A percentile compares a stretch with the other conserved stretches of the same genome.
Evolutionary conservation across 176 grass and related monocot species (phyloP).

Genomic region (Melocanna baccifera): DNA sequence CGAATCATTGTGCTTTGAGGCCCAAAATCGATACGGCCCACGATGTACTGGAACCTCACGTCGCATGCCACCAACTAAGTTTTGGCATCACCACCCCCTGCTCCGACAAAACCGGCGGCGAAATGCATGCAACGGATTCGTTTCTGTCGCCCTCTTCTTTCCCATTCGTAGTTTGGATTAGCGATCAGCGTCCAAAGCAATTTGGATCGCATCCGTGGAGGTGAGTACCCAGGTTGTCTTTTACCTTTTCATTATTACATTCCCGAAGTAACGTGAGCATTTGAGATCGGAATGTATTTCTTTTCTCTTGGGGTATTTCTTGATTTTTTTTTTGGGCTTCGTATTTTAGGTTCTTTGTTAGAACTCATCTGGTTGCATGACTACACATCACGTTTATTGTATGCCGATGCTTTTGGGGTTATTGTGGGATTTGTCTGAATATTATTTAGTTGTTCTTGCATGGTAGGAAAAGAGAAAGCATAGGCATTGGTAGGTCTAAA

Average conservation of each 20-base stretch:
- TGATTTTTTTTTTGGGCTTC: background rate
- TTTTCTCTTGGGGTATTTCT: background rate
- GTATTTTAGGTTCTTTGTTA: background rate
- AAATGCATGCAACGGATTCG: constrained; percentile 14
- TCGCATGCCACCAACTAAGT: constrained; percentile 1
- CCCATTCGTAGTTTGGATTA: background rate
- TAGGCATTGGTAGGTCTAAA: background rate
- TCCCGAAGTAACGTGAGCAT: background rate
- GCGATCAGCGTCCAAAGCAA: background rate
- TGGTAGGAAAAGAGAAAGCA: background rate
- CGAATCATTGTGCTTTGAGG: background rate
- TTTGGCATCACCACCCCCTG: background rate
- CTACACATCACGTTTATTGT: background rate
- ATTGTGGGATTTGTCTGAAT: background rate
- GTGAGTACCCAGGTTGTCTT: background rate
- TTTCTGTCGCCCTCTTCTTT: background rate
- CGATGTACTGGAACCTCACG: background rate
- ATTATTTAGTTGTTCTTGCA: background rate
- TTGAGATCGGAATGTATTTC: background rate
- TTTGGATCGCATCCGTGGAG: background rate
- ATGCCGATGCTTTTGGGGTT: background rate
- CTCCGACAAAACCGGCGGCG: constrained; percentile 31
- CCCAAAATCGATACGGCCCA: background rate
- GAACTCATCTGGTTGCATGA: background rate
- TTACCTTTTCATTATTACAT: background rate